Conservation (phyloP, 192 early-diverging fungal species). For the Coemansia sp. region DNA sequence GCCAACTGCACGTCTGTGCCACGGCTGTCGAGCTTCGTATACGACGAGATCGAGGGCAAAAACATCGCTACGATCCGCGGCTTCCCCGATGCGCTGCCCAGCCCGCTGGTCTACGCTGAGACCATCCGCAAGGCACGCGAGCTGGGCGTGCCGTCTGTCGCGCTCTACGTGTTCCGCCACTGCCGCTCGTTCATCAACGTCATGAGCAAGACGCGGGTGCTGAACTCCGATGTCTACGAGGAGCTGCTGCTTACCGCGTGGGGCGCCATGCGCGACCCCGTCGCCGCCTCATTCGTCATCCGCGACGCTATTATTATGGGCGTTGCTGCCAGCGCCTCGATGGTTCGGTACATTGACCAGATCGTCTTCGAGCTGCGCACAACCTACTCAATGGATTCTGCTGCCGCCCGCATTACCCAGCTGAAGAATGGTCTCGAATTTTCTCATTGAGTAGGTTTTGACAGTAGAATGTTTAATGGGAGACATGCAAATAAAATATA, state of each 20-base stretch:
- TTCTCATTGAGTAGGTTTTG: background rate
- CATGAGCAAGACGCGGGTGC: slow-evolving; percentile 27
- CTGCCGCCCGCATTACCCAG: background rate
- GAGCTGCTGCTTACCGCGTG: slow-evolving; percentile 37
- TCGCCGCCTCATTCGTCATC: slow-evolving; percentile 22
- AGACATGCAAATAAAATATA: background rate
- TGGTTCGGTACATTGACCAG: slow-evolving; percentile 32
- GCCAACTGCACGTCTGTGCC: slow-evolving; percentile 27
- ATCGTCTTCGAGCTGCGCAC: slow-evolving; percentile 32
- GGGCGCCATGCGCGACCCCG: slow-evolving; percentile 30
- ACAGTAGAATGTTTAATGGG: background rate
- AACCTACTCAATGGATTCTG: slow-evolving; percentile 19
- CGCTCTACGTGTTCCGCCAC: slow-evolving; percentile 30
- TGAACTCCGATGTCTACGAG: slow-evolving; percentile 29
- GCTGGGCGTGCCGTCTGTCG: slow-evolving; percentile 25
- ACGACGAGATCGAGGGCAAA: slow-evolving; percentile 10
- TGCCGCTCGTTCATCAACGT: slow-evolving; percentile 28
- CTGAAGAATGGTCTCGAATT: background rate
- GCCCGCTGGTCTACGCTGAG: slow-evolving; percentile 35
- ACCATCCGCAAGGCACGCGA: slow-evolving; percentile 30
- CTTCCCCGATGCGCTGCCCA: slow-evolving; percentile 13
- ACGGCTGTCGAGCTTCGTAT: slow-evolving; percentile 26
- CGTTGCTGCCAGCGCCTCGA: slow-evolving; percentile 4
- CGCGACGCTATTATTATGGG: slow-evolving; percentile 36
- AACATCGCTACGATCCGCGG: background rate